Evolutionary conservation across 805 yeast species (phyloP), one percentile per base, ranked within the genome.

Genomic region (Wickerhamiella azymoides): DNA sequence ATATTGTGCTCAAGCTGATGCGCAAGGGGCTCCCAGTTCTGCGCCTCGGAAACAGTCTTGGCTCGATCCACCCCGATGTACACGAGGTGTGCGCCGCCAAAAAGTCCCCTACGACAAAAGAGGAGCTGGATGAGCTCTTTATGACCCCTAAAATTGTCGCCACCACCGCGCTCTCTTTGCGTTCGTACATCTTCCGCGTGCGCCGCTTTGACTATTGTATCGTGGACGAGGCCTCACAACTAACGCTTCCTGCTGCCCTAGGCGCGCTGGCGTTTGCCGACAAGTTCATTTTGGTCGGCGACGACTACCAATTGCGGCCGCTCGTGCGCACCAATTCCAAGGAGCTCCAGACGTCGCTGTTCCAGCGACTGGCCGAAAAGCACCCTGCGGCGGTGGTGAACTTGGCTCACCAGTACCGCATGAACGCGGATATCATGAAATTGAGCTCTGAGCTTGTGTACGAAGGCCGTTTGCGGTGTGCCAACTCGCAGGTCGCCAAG

Each of bases 181-280:
- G 65, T 30, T 84, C 80, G 57, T 68, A 77, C 57, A 61, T 77
- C 2, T 79, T 86, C 54, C 45, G 63, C 72, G 55, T 67, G 55
- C 62, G 75, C 28, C 69, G 65, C 13, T 92, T 92, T 62, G 98
- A 92, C 57, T 89, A 83, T 58, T 93, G 96, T 58, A 86, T 92
- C 36, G 73, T 92, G 38, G 99, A 92, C 61, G 99, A 92, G 61
- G 97, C 97, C 0, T 86, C 96, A 1, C 98, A 92, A 57, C 83
- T 89, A 0, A 80, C 96, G 0, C 70, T 89, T 70, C 98, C 99
- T 0, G 71, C 84, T 5, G 82, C 93, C 54, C 61, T 92, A 25
- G 98, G 97, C 0, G 97, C 98, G 0, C 61, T 92, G 40, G 62
- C 86, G 27, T 74, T 73, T 52, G 79, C 86, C 28, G 79, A 80